Percentiles rank a stretch among this genome's conserved stretches.
phyloP scores from a whole-genome alignment of 345 rosid species.

The Geranium brycei region DNA sequence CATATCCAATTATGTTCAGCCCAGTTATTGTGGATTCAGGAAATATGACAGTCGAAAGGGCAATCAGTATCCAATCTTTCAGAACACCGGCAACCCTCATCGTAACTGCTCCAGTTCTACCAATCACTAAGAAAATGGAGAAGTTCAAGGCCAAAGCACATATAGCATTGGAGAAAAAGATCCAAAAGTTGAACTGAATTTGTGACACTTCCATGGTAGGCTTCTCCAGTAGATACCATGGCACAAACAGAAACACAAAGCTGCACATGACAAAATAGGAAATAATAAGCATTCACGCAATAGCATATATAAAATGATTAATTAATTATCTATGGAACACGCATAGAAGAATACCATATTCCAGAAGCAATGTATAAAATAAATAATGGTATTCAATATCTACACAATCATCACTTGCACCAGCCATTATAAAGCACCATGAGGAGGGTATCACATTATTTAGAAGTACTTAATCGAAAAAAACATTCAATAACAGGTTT shows the following conservation, averaged over 20 bases:
- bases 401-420: too few relatives aligned
- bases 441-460: too few relatives aligned
- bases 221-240: conserved; percentile 87
- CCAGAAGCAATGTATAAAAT: too few relatives aligned
- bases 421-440: too few relatives aligned
- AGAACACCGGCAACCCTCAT: conserved; percentile 92
- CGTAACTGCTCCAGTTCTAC: conserved; percentile 93
- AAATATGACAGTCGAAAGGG: conserved; percentile 80
- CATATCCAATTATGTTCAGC: conserved; percentile 83
- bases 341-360: too few relatives aligned
- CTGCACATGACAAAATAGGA: conserved; percentile 32
- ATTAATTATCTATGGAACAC: too few relatives aligned
- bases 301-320: not conserved
- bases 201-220: conserved; percentile 67
- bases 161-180: conserved; percentile 87
- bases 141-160: conserved; percentile 86
- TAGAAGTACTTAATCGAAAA: too few relatives aligned
- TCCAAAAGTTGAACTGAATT: conserved; percentile 93
- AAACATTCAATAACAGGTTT: too few relatives aligned
- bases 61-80: conserved; percentile 94
- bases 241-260: conserved; percentile 75
- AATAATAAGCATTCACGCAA: conserved; percentile 6
- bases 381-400: too few relatives aligned
- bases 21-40: conserved; percentile 92
- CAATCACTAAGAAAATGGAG: conserved; percentile 84